Percentiles rank a stretch among this genome's conserved stretches.
Conservation (phyloP, 495 filamentous ascomycete species). For the Evansstolkia leycettana region DNA sequence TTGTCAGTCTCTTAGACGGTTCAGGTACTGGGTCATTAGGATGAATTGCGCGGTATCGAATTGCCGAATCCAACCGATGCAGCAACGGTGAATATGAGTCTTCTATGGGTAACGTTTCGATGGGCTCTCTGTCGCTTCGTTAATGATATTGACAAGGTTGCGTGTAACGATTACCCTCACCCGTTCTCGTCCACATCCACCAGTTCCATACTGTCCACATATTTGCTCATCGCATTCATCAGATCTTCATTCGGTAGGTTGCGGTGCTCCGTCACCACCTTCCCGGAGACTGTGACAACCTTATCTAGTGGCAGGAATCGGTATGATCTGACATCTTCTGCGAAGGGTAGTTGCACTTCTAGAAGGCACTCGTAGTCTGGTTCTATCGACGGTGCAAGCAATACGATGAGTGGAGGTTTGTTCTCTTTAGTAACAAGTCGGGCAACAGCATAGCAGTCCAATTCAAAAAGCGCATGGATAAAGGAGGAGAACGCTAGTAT, state of each 20-base stretch:
- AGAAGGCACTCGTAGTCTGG: conserved; percentile 76
- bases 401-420: conserved; percentile 61
- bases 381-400: conserved; percentile 75
- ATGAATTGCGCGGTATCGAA: conserved; percentile 69
- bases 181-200: conserved; percentile 58
- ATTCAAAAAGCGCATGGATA: conserved; percentile 75
- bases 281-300: conserved; percentile 83
- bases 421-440: conserved; percentile 73
- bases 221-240: conserved; percentile 70
- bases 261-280: conserved; percentile 68
- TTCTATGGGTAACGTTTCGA: conserved; percentile 67
- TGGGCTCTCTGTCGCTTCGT: conserved; percentile 36
- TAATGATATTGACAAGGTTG: too few relatives aligned
- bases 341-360: conserved; percentile 87
- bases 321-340: conserved; percentile 82
- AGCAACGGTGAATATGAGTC: conserved; percentile 86
- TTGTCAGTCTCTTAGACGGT: conserved; percentile 52
- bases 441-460: conserved; percentile 79
- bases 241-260: conserved; percentile 71
- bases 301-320: conserved; percentile 83
- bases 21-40: conserved; percentile 55
- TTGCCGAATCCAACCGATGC: conserved; percentile 76
- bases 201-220: conserved; percentile 90
- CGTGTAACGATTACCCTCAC: conserved; percentile 27
- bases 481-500: conserved; percentile 77